Conservation (phyloP, 148 eudicot species). For the Rhododendron mucronatum region DNA sequence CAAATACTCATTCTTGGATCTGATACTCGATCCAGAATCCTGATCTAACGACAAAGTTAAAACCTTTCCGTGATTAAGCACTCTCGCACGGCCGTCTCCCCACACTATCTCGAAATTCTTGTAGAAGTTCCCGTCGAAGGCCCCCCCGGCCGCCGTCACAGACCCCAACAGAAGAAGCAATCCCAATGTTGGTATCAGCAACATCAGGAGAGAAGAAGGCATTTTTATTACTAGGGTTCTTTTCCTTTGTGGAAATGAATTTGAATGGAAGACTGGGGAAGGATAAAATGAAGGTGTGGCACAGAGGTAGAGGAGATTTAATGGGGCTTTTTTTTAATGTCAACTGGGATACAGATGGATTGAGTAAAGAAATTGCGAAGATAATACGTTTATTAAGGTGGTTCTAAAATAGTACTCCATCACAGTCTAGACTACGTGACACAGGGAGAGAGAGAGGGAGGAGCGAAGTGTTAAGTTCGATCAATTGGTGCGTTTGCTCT, state of each 20-base stretch:
- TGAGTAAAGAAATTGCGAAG: background rate
- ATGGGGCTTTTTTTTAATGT: background rate
- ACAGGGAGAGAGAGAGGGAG: background rate
- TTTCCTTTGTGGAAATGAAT: background rate
- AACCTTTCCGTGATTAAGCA: constrained; percentile 4
- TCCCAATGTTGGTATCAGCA: background rate
- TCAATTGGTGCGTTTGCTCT: too few relatives aligned
- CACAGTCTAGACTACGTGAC: too few relatives aligned
- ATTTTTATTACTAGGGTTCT: background rate
- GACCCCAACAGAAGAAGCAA: background rate
- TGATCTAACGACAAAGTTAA: constrained; percentile 6
- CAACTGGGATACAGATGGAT: background rate
- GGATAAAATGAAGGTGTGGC: background rate
- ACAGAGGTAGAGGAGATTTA: background rate
- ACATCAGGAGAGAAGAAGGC: background rate
- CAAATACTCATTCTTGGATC: constrained; percentile 24
- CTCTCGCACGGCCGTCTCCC: constrained; percentile 24
- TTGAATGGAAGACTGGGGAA: background rate
- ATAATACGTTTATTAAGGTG: too few relatives aligned
- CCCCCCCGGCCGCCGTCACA: background rate
- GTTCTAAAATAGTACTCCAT: background rate
- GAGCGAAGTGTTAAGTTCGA: too few relatives aligned
- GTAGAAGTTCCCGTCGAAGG: constrained; percentile 1
- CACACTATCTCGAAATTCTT: constrained; percentile 17
- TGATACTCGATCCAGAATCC: constrained; percentile 18